Conservation (phyloP, 768 basidiomycete genomes). For the Tylopilus subfusipes region DNA sequence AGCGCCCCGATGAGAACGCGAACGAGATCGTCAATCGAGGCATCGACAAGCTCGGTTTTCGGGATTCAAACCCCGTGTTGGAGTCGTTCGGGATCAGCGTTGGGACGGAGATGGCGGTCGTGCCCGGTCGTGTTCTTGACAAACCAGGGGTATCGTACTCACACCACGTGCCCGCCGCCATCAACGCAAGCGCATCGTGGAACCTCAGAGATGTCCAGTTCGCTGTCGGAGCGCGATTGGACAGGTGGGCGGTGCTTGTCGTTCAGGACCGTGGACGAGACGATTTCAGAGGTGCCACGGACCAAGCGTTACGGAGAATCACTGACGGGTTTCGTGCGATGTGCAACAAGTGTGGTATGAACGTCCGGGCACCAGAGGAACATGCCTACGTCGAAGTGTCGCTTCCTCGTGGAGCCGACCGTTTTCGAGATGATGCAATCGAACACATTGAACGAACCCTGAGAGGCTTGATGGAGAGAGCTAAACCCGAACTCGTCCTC, state of each 20-base stretch:
- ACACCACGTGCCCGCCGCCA: slow-evolving; percentile 14
- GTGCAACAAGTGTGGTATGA: slow-evolving; percentile 67
- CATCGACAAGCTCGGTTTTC: slow-evolving; percentile 41
- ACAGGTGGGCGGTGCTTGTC: slow-evolving; percentile 66
- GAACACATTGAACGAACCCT: slow-evolving; percentile 11
- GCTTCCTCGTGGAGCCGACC: slow-evolving; percentile 47
- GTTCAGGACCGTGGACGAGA: slow-evolving; percentile 52
- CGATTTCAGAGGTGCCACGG: slow-evolving; percentile 51
- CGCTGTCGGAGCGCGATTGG: slow-evolving; percentile 49
- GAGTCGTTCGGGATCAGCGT: slow-evolving; percentile 43
- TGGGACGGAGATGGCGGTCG: slow-evolving; percentile 47
- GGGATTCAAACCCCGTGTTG: slow-evolving; percentile 29
- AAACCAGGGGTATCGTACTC: slow-evolving; percentile 43
- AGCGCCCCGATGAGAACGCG: slow-evolving; percentile 45
- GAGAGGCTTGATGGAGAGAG: background rate
- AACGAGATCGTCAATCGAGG: slow-evolving; percentile 41
- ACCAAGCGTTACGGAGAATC: slow-evolving; percentile 44
- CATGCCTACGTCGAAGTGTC: slow-evolving; percentile 39
- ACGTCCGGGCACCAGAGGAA: slow-evolving; percentile 30
- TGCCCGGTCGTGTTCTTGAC: slow-evolving; percentile 49
- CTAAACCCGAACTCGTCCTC: slow-evolving; percentile 30
- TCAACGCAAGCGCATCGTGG: slow-evolving; percentile 47
- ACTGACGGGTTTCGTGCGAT: slow-evolving; percentile 53
- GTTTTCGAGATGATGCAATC: slow-evolving; percentile 50
- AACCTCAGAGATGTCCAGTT: slow-evolving; percentile 56